Evolutionary conservation across 2,329 filamentous ascomycete species (phyloP), one percentile per base, ranked within the genome.

Genomic region (Fusarium robinianum): DNA sequence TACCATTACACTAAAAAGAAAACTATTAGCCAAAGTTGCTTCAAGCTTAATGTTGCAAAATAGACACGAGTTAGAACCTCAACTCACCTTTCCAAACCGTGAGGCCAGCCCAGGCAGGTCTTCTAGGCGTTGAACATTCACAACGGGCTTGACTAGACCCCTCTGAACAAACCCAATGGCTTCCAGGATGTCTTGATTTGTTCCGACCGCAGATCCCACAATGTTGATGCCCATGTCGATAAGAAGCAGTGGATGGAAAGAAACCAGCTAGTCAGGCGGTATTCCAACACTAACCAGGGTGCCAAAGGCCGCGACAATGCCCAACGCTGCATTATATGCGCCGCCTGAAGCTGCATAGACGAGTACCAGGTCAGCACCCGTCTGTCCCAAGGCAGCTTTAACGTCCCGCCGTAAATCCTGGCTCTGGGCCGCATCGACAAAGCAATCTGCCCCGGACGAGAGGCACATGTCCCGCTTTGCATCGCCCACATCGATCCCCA

Each of bases 211-310:
- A 2, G 66, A 65, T 1, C 66, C 67, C 11, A 65, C 52, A 5
- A 72, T 46, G 21, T 51, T 54, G 45, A 62, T 64, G 1, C 68
- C 68, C 5, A 53, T 57, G 8, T 60, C 58, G 15, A 72, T 65
- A 8, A 70, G 56, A 14, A 51, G 56, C 2, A 65, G 26, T 6
- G 69, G 69, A 35, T 69, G 66, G n/a, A 70, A 52, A 5, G 31
- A 41, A 5, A 64, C 51, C n/a, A 10, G 54, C 43, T 6, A n/a
- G n/a, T 51, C 46, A 0, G 57, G 56, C 0, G 64, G 60, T 9
- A 72, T 66, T 11, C 62, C 66, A 2, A 72, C 64, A 23, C 67
- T 66, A 37, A 72, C 65, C 16, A 70, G 49, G 3, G 67, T 67
- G 3, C 69, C 69, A 33, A 68, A 71, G 10, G 43, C 38, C 3